Percentiles rank a stretch among this genome's conserved stretches.
phyloP scores from a whole-genome alignment of 495 filamentous ascomycete species.

The Penicillium subrubescens region DNA sequence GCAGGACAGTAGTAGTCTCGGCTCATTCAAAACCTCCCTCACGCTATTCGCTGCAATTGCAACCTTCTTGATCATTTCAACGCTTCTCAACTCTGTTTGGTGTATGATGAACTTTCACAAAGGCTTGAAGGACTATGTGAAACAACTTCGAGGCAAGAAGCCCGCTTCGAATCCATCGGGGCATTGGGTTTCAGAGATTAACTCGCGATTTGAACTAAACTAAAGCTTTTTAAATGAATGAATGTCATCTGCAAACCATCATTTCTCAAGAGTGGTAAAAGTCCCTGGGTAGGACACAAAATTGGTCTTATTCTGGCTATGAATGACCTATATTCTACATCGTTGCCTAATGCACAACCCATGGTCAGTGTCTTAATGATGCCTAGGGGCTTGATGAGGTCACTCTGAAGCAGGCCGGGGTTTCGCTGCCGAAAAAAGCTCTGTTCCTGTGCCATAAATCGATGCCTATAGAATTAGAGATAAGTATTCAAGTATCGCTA shows the following conservation, averaged over 20 bases:
- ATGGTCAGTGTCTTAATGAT: too few relatives aligned
- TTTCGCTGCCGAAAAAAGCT: neutral
- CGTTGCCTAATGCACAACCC: neutral
- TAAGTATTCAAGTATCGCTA: too few relatives aligned
- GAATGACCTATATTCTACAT: neutral
- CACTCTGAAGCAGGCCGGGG: neutral
- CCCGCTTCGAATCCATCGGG: slow-evolving; percentile 1
- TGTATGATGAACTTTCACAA: slow-evolving; percentile 28
- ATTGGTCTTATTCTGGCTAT: neutral
- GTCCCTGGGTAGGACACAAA: neutral
- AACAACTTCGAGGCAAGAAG: neutral
- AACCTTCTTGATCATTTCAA: slow-evolving; percentile 14
- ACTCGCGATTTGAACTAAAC: slow-evolving; percentile 19
- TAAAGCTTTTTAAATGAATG: slow-evolving; percentile 1
- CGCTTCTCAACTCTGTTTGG: slow-evolving; percentile 19
- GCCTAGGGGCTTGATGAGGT: too few relatives aligned
- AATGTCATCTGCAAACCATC: neutral
- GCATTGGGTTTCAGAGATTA: slow-evolving; percentile 1
- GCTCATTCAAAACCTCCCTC: slow-evolving; percentile 18
- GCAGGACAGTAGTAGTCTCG: slow-evolving; percentile 1
- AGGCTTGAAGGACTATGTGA: slow-evolving; percentile 24
- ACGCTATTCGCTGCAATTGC: slow-evolving; percentile 22
- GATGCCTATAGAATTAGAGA: neutral
- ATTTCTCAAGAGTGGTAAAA: neutral
- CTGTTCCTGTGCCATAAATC: neutral